Percentiles rank a stretch among this genome's conserved stretches.
Evolutionary conservation across 305 asterid species (phyloP).

Genomic region (Caryopteris hybrid): DNA sequence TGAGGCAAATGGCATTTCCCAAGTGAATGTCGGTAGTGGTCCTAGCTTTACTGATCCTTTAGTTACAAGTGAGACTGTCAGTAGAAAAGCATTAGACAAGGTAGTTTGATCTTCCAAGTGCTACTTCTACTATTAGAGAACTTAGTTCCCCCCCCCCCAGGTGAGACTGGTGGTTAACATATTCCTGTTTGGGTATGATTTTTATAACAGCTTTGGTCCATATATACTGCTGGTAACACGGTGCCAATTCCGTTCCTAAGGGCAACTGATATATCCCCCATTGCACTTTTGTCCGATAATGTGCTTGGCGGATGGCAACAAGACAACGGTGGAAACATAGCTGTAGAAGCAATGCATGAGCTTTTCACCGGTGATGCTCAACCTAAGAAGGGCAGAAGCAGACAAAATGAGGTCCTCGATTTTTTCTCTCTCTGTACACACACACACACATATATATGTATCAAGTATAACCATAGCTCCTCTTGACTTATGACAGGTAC

Average conservation of each 20-base stretch:
- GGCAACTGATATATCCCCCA: conserved; percentile 95
- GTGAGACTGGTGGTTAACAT: conserved; percentile 12
- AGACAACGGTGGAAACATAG: conserved; percentile 62
- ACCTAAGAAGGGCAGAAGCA: conserved; percentile 88
- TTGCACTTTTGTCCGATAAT: conserved; percentile 85
- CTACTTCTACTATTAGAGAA: background rate
- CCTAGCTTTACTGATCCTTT: conserved; percentile 32
- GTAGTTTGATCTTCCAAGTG: conserved; percentile 30
- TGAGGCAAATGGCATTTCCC: conserved; percentile 38
- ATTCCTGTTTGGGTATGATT: conserved; percentile 13
- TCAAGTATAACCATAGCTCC: background rate
- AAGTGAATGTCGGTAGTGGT: conserved; percentile 30
- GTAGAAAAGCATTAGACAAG: conserved; percentile 95
- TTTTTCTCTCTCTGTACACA: too few relatives aligned
- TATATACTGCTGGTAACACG: conserved; percentile 95
- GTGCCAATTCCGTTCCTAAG: conserved; percentile 91
- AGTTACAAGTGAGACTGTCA: conserved; percentile 66
- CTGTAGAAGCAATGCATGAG: conserved; percentile 90
- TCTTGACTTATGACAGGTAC: too few relatives aligned
- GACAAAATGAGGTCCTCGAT: conserved; percentile 85
- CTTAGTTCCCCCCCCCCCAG: background rate
- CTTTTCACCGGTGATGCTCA: conserved; percentile 83
- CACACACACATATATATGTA: too few relatives aligned
- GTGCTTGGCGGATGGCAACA: conserved; percentile 68
- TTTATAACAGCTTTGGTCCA: conserved; percentile 79